These are phyloP conservation scores for Ascochyta clinopodiicola DNA, from an alignment of 2,329 filamentous ascomycete species.

Conservation along the genomic window DNA sequence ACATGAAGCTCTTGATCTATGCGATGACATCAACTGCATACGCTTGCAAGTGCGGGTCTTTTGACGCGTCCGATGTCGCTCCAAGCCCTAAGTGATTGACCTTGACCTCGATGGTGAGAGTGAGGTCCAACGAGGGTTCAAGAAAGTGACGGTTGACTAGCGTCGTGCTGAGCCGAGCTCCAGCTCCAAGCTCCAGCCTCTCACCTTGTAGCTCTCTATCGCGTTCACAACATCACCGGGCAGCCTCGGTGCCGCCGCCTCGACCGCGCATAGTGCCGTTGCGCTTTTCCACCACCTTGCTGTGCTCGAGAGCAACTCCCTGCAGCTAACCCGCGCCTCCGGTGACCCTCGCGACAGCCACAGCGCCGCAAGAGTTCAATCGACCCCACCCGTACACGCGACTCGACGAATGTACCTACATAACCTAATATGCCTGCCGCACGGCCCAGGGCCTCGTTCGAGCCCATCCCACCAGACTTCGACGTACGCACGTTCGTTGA, in stretches of 20 bases:
- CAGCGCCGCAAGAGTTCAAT: neutral
- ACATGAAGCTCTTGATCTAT: neutral
- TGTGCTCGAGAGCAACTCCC: neutral
- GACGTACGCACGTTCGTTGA: conserved; percentile 79
- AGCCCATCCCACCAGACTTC: conserved; percentile 86
- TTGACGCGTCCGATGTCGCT: neutral
- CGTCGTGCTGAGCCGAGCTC: neutral
- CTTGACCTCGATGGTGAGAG: neutral
- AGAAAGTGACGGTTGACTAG: conserved; percentile 8
- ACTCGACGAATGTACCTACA: neutral
- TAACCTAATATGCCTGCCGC: conserved; percentile 71
- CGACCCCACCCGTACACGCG: neutral
- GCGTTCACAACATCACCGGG: neutral
- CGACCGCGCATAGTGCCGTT: neutral
- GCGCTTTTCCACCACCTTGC: neutral
- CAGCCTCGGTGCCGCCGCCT: neutral
- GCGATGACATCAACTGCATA: neutral
- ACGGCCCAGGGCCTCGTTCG: conserved; percentile 86
- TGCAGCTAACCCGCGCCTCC: neutral
- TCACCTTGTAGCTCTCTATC: conserved; percentile 1
- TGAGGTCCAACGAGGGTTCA: neutral
- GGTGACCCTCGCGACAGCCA: neutral
- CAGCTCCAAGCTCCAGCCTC: conserved; percentile 8
- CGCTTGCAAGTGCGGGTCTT: neutral
- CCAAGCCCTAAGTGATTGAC: neutral